Base-by-base conservation (phyloP, 495 filamentous ascomycete genomes). In the Penicillium lagena region DNA sequence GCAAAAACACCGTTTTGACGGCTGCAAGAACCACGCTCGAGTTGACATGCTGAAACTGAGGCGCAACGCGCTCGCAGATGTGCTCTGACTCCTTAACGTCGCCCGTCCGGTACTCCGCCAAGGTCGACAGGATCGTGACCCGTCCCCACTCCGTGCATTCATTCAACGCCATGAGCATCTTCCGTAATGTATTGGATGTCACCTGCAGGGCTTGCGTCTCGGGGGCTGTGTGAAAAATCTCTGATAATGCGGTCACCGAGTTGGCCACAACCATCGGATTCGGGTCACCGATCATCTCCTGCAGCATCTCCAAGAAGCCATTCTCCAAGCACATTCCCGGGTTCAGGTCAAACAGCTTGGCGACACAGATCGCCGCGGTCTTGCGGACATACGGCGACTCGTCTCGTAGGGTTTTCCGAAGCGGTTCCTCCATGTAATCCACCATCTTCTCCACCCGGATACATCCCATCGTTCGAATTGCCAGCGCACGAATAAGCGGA, bases 201-300 rank as follows among this genome's bases (percentile, higher is more conserved):
- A 99, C 83, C 37, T 86, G 72, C 42, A 99, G 67, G 9, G 91
- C 91, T 39, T 79, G 80, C 0, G 89, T 96, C 61, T 97, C 94
- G 1, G 94, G 91, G 2, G 91, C 86, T 1, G 87, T 76, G 55
- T 99, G 89, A 46, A 76, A 70, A 64, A 99, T 99, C 64, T 99
- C 93, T 31, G 86, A 80, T 41, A 99, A 73, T 2, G 93, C 93
- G 35, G 89, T 93, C 15, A 99, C 93, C 11, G 86, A 87, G 62
- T 98, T 98, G 43, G 93, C 94, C 39, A 97, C 93, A 2, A 98
- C 93, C 93, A 97, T 98, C 5, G 93, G 93, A 62, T 98, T 98
- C 2, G 93, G 89, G 58, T 98, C 93, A 34, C 90, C 93, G 52
- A 97, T 94, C 72, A 98, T 68, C 64, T 97, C 93, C 63, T 98